These are phyloP conservation scores for Populus nigra DNA, from an alignment of 345 rosid species.

Conservation along the genomic window DNA sequence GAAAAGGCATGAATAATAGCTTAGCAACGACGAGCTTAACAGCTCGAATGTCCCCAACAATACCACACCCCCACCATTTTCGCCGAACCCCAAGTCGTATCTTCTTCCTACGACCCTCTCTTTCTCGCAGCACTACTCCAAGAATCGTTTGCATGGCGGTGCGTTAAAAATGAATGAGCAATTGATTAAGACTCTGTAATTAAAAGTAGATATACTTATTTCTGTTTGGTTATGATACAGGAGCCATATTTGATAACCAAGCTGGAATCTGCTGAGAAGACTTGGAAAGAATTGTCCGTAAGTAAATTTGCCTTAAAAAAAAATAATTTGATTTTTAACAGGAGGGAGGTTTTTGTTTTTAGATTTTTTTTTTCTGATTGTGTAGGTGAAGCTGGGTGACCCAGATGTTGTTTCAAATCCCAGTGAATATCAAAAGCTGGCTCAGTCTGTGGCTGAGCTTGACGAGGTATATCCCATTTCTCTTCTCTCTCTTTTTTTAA, in stretches of 20 bases:
- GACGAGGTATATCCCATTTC: slow-evolving; percentile 55
- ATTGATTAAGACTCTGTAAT: not conserved
- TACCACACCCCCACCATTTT: slow-evolving; percentile 23
- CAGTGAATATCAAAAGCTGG: slow-evolving; percentile 77
- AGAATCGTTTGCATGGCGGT: slow-evolving; percentile 87
- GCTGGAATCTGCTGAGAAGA: slow-evolving; percentile 91
- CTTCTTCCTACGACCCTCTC: slow-evolving; percentile 17
- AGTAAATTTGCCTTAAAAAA: slow-evolving; percentile 6
- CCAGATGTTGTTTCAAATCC: slow-evolving; percentile 83
- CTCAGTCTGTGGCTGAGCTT: slow-evolving; percentile 83
- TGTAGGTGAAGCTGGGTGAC: slow-evolving; percentile 83
- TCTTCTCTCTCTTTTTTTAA: slow-evolving; percentile 1
- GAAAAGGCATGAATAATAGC: slow-evolving; percentile 13
- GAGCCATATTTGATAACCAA: slow-evolving; percentile 75
- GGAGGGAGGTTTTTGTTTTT: not conserved
- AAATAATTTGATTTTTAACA: no score
- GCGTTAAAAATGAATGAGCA: slow-evolving; percentile 21
- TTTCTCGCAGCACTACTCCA: slow-evolving; percentile 23
- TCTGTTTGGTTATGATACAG: slow-evolving; percentile 35
- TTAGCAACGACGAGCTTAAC: slow-evolving; percentile 39
- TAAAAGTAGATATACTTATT: not conserved
- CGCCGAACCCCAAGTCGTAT: slow-evolving; percentile 13
- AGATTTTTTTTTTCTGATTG: no score
- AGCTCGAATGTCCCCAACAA: slow-evolving; percentile 38
- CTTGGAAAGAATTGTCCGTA: slow-evolving; percentile 94